Evolutionary conservation across 2,329 filamentous ascomycete species (phyloP).

Genomic region (Ophiostoma populinum): DNA sequence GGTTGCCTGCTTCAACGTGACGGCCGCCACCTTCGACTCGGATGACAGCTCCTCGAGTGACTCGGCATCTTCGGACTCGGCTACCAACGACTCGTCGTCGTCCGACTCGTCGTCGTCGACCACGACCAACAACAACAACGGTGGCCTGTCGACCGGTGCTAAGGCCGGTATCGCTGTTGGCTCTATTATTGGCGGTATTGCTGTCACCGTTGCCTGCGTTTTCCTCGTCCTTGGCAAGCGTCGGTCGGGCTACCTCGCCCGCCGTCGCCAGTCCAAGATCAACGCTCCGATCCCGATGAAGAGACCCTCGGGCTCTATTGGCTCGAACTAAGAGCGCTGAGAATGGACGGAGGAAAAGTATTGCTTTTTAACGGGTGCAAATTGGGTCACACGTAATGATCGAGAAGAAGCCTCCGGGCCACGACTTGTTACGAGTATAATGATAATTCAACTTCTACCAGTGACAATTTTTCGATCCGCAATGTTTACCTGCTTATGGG

Average conservation of each 20-base stretch:
- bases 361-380: no score
- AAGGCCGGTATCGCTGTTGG: conserved; percentile 22
- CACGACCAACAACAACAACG: background rate
- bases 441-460: no score
- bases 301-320: conserved; percentile 9
- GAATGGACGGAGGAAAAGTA: background rate
- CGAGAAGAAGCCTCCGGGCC: no score
- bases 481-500: no score
- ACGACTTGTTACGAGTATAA: no score
- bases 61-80: background rate
- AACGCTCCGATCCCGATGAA: conserved; percentile 7
- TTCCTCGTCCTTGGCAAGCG: conserved; percentile 6
- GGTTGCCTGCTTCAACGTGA: conserved; percentile 23
- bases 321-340: background rate
- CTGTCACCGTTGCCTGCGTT: background rate
- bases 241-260: conserved; percentile 6
- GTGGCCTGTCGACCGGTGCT: conserved; percentile 18
- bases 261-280: conserved; percentile 4
- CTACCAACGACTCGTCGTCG: background rate
- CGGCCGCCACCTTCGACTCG: conserved; percentile 10
- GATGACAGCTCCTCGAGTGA: conserved; percentile 1
- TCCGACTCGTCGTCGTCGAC: background rate
- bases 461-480: no score
- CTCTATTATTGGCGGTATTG: conserved; percentile 14
- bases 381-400: no score